Evolutionary conservation across 2,329 filamentous ascomycete species (phyloP), one percentile per base, ranked within the genome.

Genomic region (Penicillium occitanis): DNA sequence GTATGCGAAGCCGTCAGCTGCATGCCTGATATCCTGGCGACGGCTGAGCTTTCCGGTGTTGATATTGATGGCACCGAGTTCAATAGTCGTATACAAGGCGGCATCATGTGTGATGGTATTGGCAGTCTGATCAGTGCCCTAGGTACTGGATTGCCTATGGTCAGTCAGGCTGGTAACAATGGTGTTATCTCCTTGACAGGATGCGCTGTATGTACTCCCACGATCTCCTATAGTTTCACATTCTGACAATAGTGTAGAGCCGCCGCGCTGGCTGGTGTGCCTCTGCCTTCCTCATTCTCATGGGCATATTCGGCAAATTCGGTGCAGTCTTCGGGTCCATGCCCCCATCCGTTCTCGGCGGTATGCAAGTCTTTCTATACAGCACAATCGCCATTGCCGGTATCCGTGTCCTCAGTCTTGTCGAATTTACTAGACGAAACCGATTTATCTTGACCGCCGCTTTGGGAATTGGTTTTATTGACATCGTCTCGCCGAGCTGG

Each of bases 261-360:
- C 87, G 91, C 63, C 90, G 88, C 57, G 92, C 91, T 5, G 92
- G 92, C 4, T 93, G 92, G 75, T 90, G 88, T 59, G 90, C 88
- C 74, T 92, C 87, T 75, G 83, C 90, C 72, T 93, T 93, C 81
- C 84, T 95, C 11, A 78, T 95, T 68, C 76, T 95, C 70, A 92
- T 93, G 87, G 92, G 92, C 17, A 81, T 95, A 68, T 92, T 94
- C 71, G 87, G 90, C 70, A 95, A 95, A 77, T 93, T 94, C 71
- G 91, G 91, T 0, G 91, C 91, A 0, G 85, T 90, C 0, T 86
- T 95, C 3, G 90, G 92, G 4, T 86, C 91, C 4, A 94, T 95
- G 69, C 91, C 91, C 0, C 78, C 83, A 1, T 74, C 87, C 0
- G 87, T 90, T 1, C 82, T 90, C 2, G 89, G 88, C 44, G 88